phyloP scores from a whole-genome alignment of 202 grass and related monocot genomes.

The Brachypodium distachyon region DNA sequence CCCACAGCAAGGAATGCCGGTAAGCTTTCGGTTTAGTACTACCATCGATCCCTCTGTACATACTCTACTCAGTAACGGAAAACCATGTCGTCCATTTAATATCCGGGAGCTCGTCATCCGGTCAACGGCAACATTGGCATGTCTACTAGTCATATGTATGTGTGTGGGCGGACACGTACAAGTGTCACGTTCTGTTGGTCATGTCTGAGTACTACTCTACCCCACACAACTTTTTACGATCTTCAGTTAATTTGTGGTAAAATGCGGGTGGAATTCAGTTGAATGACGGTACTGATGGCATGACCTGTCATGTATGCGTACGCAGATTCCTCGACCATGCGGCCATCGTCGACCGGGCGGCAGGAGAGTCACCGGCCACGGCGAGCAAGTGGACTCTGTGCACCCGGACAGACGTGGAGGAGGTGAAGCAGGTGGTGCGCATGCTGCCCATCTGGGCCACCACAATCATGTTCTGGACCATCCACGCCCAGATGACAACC shows the following conservation, averaged over 20 bases:
- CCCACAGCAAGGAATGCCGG: constrained; percentile 54
- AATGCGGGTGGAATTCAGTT: too few species aligned
- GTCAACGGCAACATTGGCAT: neutral
- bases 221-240: neutral
- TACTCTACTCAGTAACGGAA: neutral
- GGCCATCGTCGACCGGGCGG: constrained; percentile 14
- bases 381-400: constrained; percentile 35
- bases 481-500: constrained; percentile 73
- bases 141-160: neutral
- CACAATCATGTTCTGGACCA: constrained; percentile 71
- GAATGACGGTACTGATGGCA: neutral
- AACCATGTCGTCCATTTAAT: neutral
- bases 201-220: neutral
- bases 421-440: constrained; percentile 66
- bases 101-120: neutral
- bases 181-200: neutral
- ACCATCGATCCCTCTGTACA: neutral
- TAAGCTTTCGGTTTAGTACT: constrained; percentile 2
- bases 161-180: neutral
- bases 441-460: constrained; percentile 71
- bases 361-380: neutral
- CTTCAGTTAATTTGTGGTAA: neutral
- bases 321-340: constrained; percentile 58
- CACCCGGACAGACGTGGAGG: constrained; percentile 57
- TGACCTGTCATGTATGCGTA: neutral